These are phyloP conservation scores for Calocybe gangraenosa DNA, from an alignment of 768 basidiomycete species.

Conservation along the genomic window DNA sequence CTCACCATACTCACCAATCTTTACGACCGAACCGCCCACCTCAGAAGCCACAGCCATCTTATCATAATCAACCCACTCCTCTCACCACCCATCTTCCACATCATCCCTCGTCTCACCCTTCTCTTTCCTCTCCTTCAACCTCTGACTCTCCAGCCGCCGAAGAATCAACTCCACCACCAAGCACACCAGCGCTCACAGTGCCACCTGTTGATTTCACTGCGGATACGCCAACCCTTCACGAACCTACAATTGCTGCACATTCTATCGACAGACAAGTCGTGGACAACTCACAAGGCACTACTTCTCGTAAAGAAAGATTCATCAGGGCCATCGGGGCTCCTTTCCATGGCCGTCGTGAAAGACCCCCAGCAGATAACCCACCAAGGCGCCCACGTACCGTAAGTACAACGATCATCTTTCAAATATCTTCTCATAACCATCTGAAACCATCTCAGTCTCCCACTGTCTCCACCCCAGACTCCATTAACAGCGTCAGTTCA, in stretches of 20 bases:
- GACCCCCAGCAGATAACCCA: slow-evolving; percentile 15
- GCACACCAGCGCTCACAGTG: slow-evolving; percentile 51
- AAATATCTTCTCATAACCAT: slow-evolving; percentile 11
- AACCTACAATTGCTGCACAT: slow-evolving; percentile 18
- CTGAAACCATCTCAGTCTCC: slow-evolving; percentile 29
- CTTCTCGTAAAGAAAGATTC: slow-evolving; percentile 30
- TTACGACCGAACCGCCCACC: slow-evolving; percentile 8
- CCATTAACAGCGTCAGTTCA: slow-evolving; percentile 23
- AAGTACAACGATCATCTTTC: slow-evolving; percentile 22
- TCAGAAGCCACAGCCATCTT: slow-evolving; percentile 10
- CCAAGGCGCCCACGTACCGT: slow-evolving; percentile 32
- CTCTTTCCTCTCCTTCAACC: slow-evolving; percentile 67
- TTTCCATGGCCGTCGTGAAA: slow-evolving; percentile 23
- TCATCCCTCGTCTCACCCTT: slow-evolving; percentile 44
- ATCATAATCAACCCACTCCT: slow-evolving; percentile 16
- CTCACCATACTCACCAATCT: slow-evolving; percentile 9
- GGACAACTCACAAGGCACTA: slow-evolving; percentile 18
- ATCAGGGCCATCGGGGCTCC: slow-evolving; percentile 29
- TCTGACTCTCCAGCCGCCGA: slow-evolving; percentile 57
- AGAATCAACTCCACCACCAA: slow-evolving; percentile 70
- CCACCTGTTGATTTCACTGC: slow-evolving; percentile 37
- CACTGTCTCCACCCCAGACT: slow-evolving; percentile 32
- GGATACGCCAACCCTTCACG: slow-evolving; percentile 31
- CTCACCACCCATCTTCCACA: slow-evolving; percentile 28
- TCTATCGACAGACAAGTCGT: slow-evolving; percentile 6